These are phyloP conservation scores for Zygosaccharomyces pseudorouxii DNA, from an alignment of 805 yeast genomes.

Conservation along the genomic window DNA sequence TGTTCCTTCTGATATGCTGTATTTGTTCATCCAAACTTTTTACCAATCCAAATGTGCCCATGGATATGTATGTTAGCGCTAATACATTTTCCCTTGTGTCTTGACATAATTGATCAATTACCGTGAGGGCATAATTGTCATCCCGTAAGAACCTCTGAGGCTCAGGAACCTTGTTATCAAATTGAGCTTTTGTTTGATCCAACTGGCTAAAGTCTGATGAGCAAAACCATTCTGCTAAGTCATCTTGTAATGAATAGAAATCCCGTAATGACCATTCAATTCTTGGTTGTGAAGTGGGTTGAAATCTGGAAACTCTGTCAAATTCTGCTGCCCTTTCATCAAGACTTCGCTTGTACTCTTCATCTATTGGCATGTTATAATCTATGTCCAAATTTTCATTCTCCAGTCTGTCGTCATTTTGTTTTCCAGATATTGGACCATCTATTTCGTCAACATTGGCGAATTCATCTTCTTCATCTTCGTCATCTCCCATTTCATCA, in stretches of 20 bases:
- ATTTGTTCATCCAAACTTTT: slow-evolving; percentile 17
- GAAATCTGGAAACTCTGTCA: slow-evolving; percentile 19
- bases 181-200: slow-evolving; percentile 14
- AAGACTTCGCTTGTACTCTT: slow-evolving; percentile 33
- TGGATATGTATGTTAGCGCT: slow-evolving; percentile 25
- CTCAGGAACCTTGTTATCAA: slow-evolving; percentile 12
- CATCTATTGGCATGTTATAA: slow-evolving; percentile 36
- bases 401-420: slow-evolving; percentile 7
- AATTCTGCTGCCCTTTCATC: slow-evolving; percentile 37
- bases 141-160: slow-evolving; percentile 16
- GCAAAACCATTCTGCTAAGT: slow-evolving; percentile 47
- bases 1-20: slow-evolving; percentile 22
- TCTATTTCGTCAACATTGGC: slow-evolving; percentile 37
- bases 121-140: slow-evolving; percentile 15
- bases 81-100: slow-evolving; percentile 13
- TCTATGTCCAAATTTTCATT: slow-evolving; percentile 18
- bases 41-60: slow-evolving; percentile 23
- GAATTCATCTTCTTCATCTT: slow-evolving; percentile 29
- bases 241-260: slow-evolving; percentile 35
- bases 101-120: slow-evolving; percentile 4
- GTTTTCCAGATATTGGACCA: slow-evolving; percentile 29
- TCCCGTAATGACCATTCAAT: slow-evolving; percentile 43
- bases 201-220: slow-evolving; percentile 28
- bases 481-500: slow-evolving; percentile 14
- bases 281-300: slow-evolving; percentile 38